Percentiles rank a stretch among this genome's conserved stretches.
phyloP scores from a whole-genome alignment of 2,329 filamentous ascomycete species.

The Sclerotinia subarctica region DNA sequence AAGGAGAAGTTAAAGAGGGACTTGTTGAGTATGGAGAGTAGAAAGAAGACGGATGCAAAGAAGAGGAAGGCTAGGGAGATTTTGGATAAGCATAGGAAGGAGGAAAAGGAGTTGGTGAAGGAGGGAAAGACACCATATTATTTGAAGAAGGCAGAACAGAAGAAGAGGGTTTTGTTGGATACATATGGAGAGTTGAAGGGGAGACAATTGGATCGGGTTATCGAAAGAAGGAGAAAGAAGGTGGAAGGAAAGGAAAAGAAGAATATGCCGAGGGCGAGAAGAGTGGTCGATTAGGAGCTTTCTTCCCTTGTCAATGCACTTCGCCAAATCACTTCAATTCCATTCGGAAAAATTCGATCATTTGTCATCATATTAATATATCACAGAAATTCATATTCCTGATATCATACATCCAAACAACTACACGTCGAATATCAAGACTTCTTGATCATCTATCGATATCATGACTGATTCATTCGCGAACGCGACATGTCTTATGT shows the following conservation, averaged over 20 bases:
- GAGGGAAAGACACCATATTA: slow-evolving; percentile 93
- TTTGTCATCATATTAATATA: too few relatives aligned
- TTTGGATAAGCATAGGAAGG: slow-evolving; percentile 69
- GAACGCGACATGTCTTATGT: too few relatives aligned
- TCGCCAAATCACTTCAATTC: too few relatives aligned
- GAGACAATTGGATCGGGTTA: slow-evolving; percentile 76
- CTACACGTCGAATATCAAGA: too few relatives aligned
- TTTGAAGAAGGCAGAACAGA: slow-evolving; percentile 87
- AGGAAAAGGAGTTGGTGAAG: slow-evolving; percentile 80
- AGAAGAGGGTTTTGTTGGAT: slow-evolving; percentile 77
- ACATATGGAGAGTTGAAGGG: slow-evolving; percentile 81
- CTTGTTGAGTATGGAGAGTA: slow-evolving; percentile 75
- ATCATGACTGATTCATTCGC: too few relatives aligned
- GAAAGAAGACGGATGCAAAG: slow-evolving; percentile 65
- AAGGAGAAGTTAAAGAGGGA: slow-evolving; percentile 70
- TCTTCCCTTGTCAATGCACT: too few relatives aligned
- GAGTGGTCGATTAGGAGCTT: slow-evolving; percentile 39
- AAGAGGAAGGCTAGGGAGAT: slow-evolving; percentile 70
- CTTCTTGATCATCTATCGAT: too few relatives aligned
- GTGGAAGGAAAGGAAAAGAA: slow-evolving; percentile 80
- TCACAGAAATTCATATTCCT: too few relatives aligned
- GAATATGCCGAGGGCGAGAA: slow-evolving; percentile 58
- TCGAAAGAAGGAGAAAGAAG: slow-evolving; percentile 90
- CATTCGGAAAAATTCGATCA: too few relatives aligned
- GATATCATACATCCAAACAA: too few relatives aligned